phyloP scores from a whole-genome alignment of 352 stramenopile species.

The Phytophthora melonis region DNA sequence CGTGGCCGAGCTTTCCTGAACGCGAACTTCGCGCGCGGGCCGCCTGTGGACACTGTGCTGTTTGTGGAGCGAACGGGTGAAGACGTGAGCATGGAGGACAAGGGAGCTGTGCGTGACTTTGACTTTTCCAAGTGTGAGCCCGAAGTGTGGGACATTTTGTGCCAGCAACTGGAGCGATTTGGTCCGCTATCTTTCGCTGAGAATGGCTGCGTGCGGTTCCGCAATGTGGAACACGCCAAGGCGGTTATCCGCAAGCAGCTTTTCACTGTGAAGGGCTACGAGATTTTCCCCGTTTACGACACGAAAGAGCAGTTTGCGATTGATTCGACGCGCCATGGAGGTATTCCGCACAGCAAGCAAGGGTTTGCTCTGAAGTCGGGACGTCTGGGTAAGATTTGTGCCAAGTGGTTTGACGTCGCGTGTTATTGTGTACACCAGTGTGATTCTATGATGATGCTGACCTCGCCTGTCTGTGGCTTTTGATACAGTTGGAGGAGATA shows the following conservation, averaged over 20 bases:
- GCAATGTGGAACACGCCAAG: constrained; percentile 63
- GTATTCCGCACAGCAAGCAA: constrained; percentile 41
- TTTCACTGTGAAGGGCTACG: constrained; percentile 54
- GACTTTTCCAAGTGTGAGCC: constrained; percentile 55
- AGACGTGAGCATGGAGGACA: constrained; percentile 43
- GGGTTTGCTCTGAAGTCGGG: constrained; percentile 66
- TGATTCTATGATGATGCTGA: constrained; percentile 36
- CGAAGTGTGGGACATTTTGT: constrained; percentile 61
- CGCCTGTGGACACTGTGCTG: constrained; percentile 64
- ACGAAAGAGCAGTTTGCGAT: constrained; percentile 67
- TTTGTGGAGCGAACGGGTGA: constrained; percentile 66
- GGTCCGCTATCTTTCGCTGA: constrained; percentile 54
- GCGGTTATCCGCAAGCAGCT: constrained; percentile 57
- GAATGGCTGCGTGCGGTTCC: constrained; percentile 65
- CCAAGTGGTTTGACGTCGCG: constrained; percentile 23
- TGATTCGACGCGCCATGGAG: constrained; percentile 51
- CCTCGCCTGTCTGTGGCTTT: constrained; percentile 24
- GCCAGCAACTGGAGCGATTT: constrained; percentile 53
- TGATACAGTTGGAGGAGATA: constrained; percentile 40
- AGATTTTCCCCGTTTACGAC: constrained; percentile 78
- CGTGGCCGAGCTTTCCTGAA: constrained; percentile 54
- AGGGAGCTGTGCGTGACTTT: constrained; percentile 53
- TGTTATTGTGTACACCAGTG: constrained; percentile 20
- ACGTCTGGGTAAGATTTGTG: constrained; percentile 53
- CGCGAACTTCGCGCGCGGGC: constrained; percentile 77